phyloP scores from a whole-genome alignment of 129 eudicot species.

The Escallonia rubra region DNA sequence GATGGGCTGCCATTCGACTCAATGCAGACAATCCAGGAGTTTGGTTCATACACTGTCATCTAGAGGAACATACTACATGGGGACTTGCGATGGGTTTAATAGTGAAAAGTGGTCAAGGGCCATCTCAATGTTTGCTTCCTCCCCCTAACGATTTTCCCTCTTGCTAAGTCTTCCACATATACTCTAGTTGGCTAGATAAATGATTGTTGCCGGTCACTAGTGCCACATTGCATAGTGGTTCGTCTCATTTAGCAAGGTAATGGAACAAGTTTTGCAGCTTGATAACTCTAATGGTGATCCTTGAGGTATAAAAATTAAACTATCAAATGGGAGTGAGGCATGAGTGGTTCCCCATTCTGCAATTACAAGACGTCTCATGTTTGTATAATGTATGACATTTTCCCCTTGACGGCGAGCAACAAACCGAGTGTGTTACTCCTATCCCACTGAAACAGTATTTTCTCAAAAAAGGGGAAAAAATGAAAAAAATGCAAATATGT shows the following conservation, averaged over 20 bases:
- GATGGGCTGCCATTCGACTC: slow-evolving; percentile 74
- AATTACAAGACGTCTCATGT: too few relatives aligned
- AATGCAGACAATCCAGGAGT: slow-evolving; percentile 79
- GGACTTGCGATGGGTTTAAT: slow-evolving; percentile 69
- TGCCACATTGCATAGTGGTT: neutral
- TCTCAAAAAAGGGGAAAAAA: too few relatives aligned
- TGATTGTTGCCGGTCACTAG: neutral
- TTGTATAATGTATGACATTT: too few relatives aligned
- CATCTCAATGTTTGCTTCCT: slow-evolving; percentile 57
- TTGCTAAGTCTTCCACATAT: slow-evolving; percentile 30
- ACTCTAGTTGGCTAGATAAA: neutral
- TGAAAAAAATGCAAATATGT: too few relatives aligned
- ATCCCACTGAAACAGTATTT: too few relatives aligned
- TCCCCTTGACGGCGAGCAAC: too few relatives aligned
- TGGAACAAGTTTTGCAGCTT: neutral
- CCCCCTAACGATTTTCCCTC: slow-evolving; percentile 68
- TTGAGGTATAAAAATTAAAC: neutral
- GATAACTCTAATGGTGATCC: neutral
- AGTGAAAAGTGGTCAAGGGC: slow-evolving; percentile 44
- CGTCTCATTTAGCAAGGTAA: neutral
- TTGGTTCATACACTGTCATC: slow-evolving; percentile 84
- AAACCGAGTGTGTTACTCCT: too few relatives aligned
- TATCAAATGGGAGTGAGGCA: too few relatives aligned
- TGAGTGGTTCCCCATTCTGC: too few relatives aligned
- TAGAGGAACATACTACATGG: slow-evolving; percentile 81